Evolutionary conservation across 192 early-diverging fungal species (phyloP), one percentile per base, ranked within the genome.

Genomic region (Funneliformis mosseae): DNA sequence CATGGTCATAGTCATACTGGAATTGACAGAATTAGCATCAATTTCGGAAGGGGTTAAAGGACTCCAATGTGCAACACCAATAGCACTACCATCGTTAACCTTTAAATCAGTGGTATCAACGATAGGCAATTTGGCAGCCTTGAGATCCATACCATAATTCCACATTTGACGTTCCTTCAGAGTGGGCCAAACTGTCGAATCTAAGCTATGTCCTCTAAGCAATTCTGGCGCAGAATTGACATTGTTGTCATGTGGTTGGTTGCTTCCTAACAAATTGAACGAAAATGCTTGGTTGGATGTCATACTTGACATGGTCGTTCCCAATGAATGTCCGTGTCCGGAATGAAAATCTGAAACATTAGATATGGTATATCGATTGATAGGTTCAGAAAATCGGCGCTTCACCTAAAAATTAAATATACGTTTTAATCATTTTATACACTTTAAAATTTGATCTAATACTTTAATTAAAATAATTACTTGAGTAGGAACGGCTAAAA

Each of bases 381-480:
- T 55, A 55, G 76, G 76, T 78, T 78, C 76, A 6, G 76, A 78
- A 48, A 78, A 78, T 5, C 76, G 41, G 21, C 76, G 38, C 23
- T 78, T 78, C 8, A 28, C 23, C 76, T 78, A 11, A 21, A 43
- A 41, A 64, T 12, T 48, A 25, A 46, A 67, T 67, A 33, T 9
- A 48, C 25, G 48, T 28, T 66, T 43, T 43, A 60, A 43, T 64
- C 21, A 28, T 45, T 11, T 64, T 66, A 18, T 14, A 8, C 45
- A 21, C 3, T 45, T 10, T 33, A 23, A 12, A 8, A 0, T 67
- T 45, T 8, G 0, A 5, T 55, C 4, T 21, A 33, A 10, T 46
- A 78, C 62, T n/a, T 28, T 10, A 46, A 66, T 62, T 48, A 41
- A 61, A 33, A 18, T 41, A 5, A 18, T 61, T 61, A 76, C 74